These are phyloP conservation scores for Trichoderma sp. DNA, from an alignment of 2,329 filamentous ascomycete species.

Conservation along the genomic window DNA sequence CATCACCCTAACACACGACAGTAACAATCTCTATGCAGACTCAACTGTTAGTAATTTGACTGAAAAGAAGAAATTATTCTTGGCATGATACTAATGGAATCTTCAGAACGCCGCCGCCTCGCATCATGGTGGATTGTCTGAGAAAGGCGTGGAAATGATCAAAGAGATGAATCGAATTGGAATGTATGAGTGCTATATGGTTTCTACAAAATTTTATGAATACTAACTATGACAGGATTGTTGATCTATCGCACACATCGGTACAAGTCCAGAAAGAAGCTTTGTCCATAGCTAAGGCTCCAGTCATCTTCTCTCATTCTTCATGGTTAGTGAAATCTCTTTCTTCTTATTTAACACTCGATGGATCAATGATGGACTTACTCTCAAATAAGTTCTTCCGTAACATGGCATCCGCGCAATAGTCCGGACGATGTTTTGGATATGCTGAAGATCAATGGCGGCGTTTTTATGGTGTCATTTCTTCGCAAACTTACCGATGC, in stretches of 20 bases:
- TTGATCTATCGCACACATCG: constrained; percentile 70
- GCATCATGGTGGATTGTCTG: constrained; percentile 15
- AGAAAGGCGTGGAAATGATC: constrained; percentile 17
- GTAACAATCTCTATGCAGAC: constrained; percentile 21
- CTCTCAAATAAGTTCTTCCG: constrained; percentile 56
- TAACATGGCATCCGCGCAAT: constrained; percentile 75
- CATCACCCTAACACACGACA: constrained; percentile 77
- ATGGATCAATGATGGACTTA: background rate
- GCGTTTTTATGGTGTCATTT: constrained; percentile 86
- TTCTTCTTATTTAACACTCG: background rate
- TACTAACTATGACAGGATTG: constrained; percentile 43
- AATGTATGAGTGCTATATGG: constrained; percentile 4
- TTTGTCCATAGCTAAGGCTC: constrained; percentile 49
- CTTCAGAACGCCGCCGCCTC: background rate
- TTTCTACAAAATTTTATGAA: background rate
- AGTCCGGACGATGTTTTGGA: constrained; percentile 76
- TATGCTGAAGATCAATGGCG: constrained; percentile 66
- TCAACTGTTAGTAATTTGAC: background rate
- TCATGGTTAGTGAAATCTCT: background rate
- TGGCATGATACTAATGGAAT: background rate
- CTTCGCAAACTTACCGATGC: constrained; percentile 69
- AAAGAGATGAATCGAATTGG: constrained; percentile 23
- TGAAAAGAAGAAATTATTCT: background rate
- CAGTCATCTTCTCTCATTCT: constrained; percentile 75
- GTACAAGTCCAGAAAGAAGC: constrained; percentile 13